Evolutionary conservation across 2,329 filamentous ascomycete species (phyloP).

Genomic region (Albifimbria verrucaria): DNA sequence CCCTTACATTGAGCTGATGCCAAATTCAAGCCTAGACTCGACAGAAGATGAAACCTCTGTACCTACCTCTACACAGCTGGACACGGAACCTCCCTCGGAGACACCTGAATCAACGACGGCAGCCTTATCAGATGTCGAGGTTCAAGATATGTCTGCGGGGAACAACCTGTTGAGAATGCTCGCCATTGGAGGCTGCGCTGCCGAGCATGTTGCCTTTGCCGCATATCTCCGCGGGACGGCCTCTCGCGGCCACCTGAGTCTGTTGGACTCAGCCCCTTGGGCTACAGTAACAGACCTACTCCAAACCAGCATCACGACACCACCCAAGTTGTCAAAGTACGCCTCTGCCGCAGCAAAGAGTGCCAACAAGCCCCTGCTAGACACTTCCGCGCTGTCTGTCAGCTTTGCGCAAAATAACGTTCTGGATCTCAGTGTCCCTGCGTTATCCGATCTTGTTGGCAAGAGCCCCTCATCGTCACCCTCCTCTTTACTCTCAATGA

Average conservation of each 20-base stretch:
- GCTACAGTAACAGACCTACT: constrained; percentile 57
- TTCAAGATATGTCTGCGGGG: neutral
- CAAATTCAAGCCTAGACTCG: no score
- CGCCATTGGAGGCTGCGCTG: constrained; percentile 55
- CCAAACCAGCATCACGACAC: constrained; percentile 49
- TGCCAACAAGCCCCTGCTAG: constrained; percentile 42
- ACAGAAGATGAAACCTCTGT: no score
- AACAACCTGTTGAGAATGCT: constrained; percentile 34
- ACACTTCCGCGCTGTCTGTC: constrained; percentile 31
- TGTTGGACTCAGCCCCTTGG: constrained; percentile 87
- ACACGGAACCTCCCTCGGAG: neutral
- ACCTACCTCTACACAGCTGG: neutral
- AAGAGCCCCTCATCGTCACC: constrained; percentile 60
- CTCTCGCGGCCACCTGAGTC: constrained; percentile 43
- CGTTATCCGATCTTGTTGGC: constrained; percentile 30
- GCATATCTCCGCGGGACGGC: constrained; percentile 33
- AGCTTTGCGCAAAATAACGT: constrained; percentile 47
- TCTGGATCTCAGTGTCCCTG: constrained; percentile 34
- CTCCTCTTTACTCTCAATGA: constrained; percentile 95
- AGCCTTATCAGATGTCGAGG: no score
- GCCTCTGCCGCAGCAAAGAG: constrained; percentile 44
- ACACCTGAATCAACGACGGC: no score
- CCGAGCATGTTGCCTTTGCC: constrained; percentile 57
- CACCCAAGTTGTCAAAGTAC: constrained; percentile 49
- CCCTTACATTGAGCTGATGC: constrained; percentile 27